Percentiles rank a stretch among this genome's conserved stretches.
These are phyloP conservation scores for Penicillium subrubescens DNA, from an alignment of 495 filamentous ascomycete species.

Conservation along the genomic window DNA sequence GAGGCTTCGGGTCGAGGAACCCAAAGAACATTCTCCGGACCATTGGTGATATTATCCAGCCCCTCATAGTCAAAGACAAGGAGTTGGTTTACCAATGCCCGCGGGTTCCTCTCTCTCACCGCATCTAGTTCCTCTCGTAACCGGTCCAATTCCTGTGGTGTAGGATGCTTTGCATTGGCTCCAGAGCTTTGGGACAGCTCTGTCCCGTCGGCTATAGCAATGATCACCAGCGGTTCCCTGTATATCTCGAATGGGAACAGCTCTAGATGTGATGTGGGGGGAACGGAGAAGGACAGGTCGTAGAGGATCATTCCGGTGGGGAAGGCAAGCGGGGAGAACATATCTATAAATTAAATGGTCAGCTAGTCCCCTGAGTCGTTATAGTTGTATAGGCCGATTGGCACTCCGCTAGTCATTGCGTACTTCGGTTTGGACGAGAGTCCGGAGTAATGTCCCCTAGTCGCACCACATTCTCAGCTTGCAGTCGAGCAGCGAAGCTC, in stretches of 20 bases:
- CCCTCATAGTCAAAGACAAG: conserved; percentile 73
- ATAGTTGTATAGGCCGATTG: neutral
- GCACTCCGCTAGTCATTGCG: conserved; percentile 25
- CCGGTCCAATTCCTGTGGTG: conserved; percentile 56
- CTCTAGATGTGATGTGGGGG: conserved; percentile 74
- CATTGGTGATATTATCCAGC: conserved; percentile 42
- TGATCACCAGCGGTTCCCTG: conserved; percentile 74
- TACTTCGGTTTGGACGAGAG: conserved; percentile 85
- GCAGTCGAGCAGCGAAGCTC: conserved; percentile 74
- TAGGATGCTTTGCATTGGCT: conserved; percentile 28
- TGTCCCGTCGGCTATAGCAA: conserved; percentile 75
- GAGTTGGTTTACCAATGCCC: conserved; percentile 74
- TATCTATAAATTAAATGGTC: conserved; percentile 59
- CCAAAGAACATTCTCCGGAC: conserved; percentile 58
- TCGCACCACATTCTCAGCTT: conserved; percentile 78
- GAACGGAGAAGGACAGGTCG: conserved; percentile 78
- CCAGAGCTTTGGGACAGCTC: conserved; percentile 52
- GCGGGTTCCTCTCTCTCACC: conserved; percentile 64
- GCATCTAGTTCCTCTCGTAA: conserved; percentile 65
- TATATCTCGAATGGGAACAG: conserved; percentile 84
- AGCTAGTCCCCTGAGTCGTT: conserved; percentile 21
- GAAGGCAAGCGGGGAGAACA: conserved; percentile 94
- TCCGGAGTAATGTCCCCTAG: conserved; percentile 91
- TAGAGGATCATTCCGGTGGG: conserved; percentile 88
- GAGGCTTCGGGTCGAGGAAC: conserved; percentile 73